Percentiles rank a stretch among this genome's conserved stretches.
Conservation (phyloP, 495 filamentous ascomycete species). For the Elaphomyces granulatus region DNA sequence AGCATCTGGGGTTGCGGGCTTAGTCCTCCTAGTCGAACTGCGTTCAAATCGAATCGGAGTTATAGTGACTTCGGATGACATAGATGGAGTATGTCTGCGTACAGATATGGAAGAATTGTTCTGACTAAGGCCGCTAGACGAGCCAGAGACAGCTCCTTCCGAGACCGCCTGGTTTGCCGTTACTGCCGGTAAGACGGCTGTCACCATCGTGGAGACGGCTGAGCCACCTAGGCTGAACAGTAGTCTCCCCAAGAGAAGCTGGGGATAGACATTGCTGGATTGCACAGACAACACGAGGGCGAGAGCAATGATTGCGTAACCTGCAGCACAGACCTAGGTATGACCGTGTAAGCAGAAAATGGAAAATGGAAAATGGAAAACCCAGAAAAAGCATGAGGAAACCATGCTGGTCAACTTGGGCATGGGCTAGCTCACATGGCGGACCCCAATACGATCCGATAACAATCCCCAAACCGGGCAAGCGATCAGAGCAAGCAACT, state of each 20-base stretch:
- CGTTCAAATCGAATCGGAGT: constrained; percentile 38
- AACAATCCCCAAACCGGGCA: constrained; percentile 86
- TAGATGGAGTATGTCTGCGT: constrained; percentile 22
- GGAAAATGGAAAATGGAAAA: neutral
- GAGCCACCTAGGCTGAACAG: constrained; percentile 84
- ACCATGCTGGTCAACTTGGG: too few relatives aligned
- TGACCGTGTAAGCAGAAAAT: neutral
- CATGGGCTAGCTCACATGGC: constrained; percentile 45
- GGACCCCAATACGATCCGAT: constrained; percentile 79
- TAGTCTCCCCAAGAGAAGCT: constrained; percentile 71
- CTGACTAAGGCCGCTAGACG: too few relatives aligned
- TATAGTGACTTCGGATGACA: constrained; percentile 49
- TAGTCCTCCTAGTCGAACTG: constrained; percentile 2
- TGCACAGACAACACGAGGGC: constrained; percentile 71
- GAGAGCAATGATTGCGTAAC: constrained; percentile 66
- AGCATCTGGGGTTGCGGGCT: constrained; percentile 5
- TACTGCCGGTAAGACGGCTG: constrained; percentile 83
- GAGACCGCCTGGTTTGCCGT: too few relatives aligned
- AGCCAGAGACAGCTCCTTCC: too few relatives aligned
- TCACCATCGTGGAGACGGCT: constrained; percentile 95
- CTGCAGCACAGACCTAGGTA: constrained; percentile 52
- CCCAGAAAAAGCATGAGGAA: neutral
- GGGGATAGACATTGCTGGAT: constrained; percentile 74
- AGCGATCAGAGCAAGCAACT: constrained; percentile 77
- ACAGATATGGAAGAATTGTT: too few relatives aligned